Percentiles rank a stretch among this genome's conserved stretches.
phyloP scores from a whole-genome alignment of 495 filamentous ascomycete species.

The Rostrohypoxylon terebratum region DNA sequence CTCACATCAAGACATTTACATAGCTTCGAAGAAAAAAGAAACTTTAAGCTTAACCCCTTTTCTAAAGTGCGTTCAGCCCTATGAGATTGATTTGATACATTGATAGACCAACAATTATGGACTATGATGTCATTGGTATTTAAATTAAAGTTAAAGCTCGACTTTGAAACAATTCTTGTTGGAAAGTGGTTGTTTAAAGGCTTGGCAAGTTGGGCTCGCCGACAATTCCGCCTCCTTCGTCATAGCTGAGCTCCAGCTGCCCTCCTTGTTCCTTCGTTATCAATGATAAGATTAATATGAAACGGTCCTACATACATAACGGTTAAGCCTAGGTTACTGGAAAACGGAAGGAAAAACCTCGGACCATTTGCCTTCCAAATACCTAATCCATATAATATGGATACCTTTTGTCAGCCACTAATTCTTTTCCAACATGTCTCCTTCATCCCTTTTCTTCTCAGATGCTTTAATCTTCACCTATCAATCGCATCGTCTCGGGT shows the following conservation, averaged over 20 bases:
- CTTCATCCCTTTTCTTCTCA: not conserved
- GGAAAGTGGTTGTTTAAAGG: not conserved
- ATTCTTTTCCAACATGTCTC: not conserved
- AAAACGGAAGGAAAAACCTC: not conserved
- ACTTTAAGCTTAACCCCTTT: not conserved
- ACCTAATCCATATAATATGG: no score
- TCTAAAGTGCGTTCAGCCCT: not conserved
- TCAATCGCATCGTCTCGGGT: not conserved
- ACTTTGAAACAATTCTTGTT: slow-evolving; percentile 29
- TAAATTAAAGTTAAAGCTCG: not conserved
- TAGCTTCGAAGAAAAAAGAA: not conserved
- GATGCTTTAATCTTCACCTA: not conserved
- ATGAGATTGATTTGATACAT: slow-evolving; percentile 33
- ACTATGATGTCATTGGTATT: slow-evolving; percentile 14
- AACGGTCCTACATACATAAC: no score
- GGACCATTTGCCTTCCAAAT: not conserved
- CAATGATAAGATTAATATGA: no score
- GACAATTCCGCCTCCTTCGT: not conserved
- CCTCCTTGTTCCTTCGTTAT: not conserved
- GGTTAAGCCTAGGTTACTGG: no score
- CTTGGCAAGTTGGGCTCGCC: not conserved
- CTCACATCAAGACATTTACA: not conserved
- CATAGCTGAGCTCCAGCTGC: not conserved
- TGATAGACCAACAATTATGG: slow-evolving; percentile 26
- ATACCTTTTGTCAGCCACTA: not conserved